These are phyloP conservation scores for Trichoderma pleuroti DNA, from an alignment of 2,329 filamentous ascomycete genomes.

Conservation along the genomic window DNA sequence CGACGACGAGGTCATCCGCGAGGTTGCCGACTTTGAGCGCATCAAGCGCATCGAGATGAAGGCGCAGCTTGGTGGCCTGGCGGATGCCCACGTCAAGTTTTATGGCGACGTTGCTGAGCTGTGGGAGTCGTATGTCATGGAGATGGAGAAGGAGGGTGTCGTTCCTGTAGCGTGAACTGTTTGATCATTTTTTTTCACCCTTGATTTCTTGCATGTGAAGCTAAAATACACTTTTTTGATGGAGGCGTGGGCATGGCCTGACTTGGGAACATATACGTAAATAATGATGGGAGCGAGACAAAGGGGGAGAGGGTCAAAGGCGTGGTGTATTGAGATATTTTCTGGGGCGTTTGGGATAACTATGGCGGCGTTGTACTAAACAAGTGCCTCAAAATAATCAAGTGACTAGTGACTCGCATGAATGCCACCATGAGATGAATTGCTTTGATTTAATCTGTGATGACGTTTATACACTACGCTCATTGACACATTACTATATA, in stretches of 20 bases:
- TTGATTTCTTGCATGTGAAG: not conserved
- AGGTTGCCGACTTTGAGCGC: conserved; percentile 89
- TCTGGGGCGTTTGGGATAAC: conserved; percentile 5
- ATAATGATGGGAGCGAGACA: not conserved
- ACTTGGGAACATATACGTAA: not conserved
- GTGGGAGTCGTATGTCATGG: conserved; percentile 86
- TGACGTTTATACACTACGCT: too few species aligned
- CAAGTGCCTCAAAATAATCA: not conserved
- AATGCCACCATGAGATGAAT: not conserved
- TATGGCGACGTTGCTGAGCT: conserved; percentile 75
- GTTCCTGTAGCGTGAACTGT: conserved; percentile 20
- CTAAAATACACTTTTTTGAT: not conserved
- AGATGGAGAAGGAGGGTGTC: conserved; percentile 70
- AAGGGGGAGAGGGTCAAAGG: not conserved
- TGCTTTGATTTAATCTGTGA: not conserved
- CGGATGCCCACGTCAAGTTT: conserved; percentile 82
- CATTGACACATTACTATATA: not conserved
- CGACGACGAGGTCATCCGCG: conserved; percentile 91
- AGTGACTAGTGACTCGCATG: not conserved
- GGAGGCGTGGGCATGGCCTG: not conserved
- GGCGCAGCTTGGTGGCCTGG: conserved; percentile 75
- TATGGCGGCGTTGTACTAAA: conserved; percentile 14
- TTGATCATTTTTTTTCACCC: not conserved
- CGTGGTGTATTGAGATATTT: not conserved
- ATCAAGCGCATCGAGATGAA: conserved; percentile 95